phyloP scores from a whole-genome alignment of 177 flowering plant genomes.

The Tripterygium wilfordii region DNA sequence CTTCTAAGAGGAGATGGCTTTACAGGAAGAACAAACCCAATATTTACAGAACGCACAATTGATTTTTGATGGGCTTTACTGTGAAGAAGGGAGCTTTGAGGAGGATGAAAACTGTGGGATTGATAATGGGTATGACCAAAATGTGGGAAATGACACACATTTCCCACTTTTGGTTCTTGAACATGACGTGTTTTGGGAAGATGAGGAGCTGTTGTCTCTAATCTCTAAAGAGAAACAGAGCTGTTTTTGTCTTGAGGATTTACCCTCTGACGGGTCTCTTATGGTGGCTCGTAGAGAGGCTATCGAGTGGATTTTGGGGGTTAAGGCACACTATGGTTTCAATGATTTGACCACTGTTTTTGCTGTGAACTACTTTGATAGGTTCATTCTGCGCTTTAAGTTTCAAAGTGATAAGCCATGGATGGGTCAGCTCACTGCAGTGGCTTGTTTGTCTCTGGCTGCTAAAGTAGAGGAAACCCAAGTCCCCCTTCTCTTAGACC shows the following conservation, averaged over 20 bases:
- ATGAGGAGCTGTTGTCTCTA: constrained; percentile 31
- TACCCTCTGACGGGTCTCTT: constrained; percentile 21
- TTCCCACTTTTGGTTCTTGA: constrained; percentile 20
- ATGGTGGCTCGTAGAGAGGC: constrained; percentile 30
- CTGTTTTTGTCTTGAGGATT: constrained; percentile 3
- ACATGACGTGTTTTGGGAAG: constrained; percentile 37
- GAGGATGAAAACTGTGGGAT: constrained; percentile 5
- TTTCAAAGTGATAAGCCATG: constrained; percentile 53
- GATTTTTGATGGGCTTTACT: constrained; percentile 31
- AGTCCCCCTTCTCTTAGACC: constrained; percentile 56
- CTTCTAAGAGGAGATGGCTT: constrained; percentile 35
- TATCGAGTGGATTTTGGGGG: constrained; percentile 38
- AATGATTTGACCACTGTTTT: constrained; percentile 33
- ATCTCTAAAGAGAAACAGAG: constrained; percentile 33
- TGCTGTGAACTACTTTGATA: constrained; percentile 52
- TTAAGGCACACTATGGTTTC: constrained; percentile 30
- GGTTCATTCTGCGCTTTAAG: constrained; percentile 31
- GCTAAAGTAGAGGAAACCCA: constrained; percentile 61
- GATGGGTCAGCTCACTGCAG: constrained; percentile 58
- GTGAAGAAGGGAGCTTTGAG: constrained; percentile 33
- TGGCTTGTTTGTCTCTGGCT: constrained; percentile 63
- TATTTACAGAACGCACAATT: constrained; percentile 17
- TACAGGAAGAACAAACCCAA: constrained; percentile 16
- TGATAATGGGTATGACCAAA: neutral
- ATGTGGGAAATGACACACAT: constrained; percentile 6